Evolutionary conservation across 345 rosid species (phyloP), one percentile per base, ranked within the genome.

Genomic region (Geranium rotundifolium): DNA sequence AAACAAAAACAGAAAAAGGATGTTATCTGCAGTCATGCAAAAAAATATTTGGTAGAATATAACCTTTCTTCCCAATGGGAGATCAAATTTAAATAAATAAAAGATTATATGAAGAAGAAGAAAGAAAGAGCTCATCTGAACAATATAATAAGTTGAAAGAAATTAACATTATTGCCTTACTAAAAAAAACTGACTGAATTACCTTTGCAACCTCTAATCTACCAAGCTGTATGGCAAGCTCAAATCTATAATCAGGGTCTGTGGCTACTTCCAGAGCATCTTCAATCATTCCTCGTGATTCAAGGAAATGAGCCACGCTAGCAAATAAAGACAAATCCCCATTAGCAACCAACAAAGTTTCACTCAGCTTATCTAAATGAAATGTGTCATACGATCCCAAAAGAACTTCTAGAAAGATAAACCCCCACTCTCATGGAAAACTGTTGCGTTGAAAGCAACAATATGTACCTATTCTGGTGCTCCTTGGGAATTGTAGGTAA

Each of bases 221-320:
- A 57, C 97, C 96, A 64, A 95, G 89, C 72, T 90, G 99, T 67
- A 95, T 79, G 65, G 99, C 99, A 59, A 95, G 79, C 77, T 90
- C 97, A 71, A 95, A 90, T 79, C 81, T 86, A 77, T 95, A 95
- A 77, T 95, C 95, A 65, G 95, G 93, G 64, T 95, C 99, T 2
- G 88, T 90, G 14, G 99, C 99, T 72, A 90, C 95, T 76, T 90
- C 97, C 65, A 95, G 69, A 72, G 99, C 99, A 57, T 86, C 86
- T 80, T 95, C 96, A 63, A 88, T 68, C 99, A 95, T 95, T 61
- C 95, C 95, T 50, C 96, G 87, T 54, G 99, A 87, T 81, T 95
- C 99, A 91, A 95, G 77, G 85, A 95, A 95, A 66, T 60, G 97
- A 65, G 99, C 97, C 80, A 95, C 97, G 71, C 99, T 95, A 65